Base-by-base conservation (phyloP, 768 basidiomycete genomes). In the Tulasnella sp. region DNA sequence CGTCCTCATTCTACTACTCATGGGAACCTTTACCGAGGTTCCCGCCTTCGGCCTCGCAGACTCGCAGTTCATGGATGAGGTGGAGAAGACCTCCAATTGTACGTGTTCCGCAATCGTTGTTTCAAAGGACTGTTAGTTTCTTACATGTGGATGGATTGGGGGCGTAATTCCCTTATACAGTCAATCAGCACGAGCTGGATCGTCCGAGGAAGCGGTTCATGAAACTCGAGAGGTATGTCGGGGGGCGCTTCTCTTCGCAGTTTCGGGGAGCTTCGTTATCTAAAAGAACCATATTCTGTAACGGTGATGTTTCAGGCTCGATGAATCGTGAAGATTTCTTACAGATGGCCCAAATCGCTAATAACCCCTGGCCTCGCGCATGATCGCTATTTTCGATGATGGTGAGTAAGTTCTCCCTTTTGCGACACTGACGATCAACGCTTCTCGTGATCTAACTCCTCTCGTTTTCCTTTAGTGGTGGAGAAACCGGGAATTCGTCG, bases 321-420 rank as follows among this genome's bases (percentile, higher is more conserved):
- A 97, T 99, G 85, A 97, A 99, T 88, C 93, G 95, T 71, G 98
- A 99, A 82, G 98, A 99, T 86, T 99, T 99, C 87, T 87, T 99
- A 81, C 96, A 96, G 88, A 98, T 99, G 89, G 97, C 98, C 0
- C 96, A 97, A 88, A 99, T 99, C 83, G 97, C 97, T 27, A 96
- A 95, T 79, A 99, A 99, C 85, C 98, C 98, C n/a, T n/a, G n/a
- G n/a, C 0, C 88, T 99, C 73, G 77, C 91, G 98, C 79, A 96
- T 99, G 96, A 99, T 99, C 84, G 98, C 98, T 75, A 99, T 99
- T 84, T 99, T 99, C 83, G 98, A 99, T 84, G 95, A 98, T n/a
- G n/a, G n/a, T 87, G 97, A 98, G 97, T 99, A 83, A 86, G 95
- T 91, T 2, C 34, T 56, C 71, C 62, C 34, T 46, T 18, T 42